phyloP scores from a whole-genome alignment of 2,329 filamentous ascomycete genomes.

The Sporothrix inflata region DNA sequence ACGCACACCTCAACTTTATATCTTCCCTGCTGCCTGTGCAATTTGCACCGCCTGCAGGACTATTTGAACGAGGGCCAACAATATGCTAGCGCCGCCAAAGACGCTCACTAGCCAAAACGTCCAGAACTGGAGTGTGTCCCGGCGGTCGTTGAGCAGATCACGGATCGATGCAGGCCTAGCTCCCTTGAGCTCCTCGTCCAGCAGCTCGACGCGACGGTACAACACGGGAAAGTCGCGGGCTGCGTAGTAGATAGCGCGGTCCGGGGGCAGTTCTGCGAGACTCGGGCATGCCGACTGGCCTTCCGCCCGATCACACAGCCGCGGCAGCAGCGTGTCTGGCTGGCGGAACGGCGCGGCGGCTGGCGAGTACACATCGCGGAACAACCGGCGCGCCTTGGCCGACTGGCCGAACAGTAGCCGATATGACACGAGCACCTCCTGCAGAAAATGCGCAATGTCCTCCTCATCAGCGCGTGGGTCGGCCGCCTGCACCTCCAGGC shows the following conservation, averaged over 20 bases:
- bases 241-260: background rate
- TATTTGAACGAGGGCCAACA: background rate
- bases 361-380: background rate
- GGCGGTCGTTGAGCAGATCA: background rate
- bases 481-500: too few species aligned
- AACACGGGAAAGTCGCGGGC: background rate
- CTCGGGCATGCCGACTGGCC: background rate
- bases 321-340: background rate
- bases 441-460: background rate
- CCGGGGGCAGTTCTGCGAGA: background rate
- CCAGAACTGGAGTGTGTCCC: background rate
- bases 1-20: background rate
- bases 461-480: too few species aligned
- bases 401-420: background rate
- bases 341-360: background rate
- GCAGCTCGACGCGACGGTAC: background rate
- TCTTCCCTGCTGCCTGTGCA: background rate
- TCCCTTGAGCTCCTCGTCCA: background rate
- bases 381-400: background rate
- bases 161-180: background rate
- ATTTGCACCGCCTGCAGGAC: background rate
- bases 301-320: background rate
- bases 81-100: background rate
- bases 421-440: background rate
- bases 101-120: background rate